Evolutionary conservation across 2,329 filamentous ascomycete genomes (phyloP).

Genomic region (Passalora sequoiae): DNA sequence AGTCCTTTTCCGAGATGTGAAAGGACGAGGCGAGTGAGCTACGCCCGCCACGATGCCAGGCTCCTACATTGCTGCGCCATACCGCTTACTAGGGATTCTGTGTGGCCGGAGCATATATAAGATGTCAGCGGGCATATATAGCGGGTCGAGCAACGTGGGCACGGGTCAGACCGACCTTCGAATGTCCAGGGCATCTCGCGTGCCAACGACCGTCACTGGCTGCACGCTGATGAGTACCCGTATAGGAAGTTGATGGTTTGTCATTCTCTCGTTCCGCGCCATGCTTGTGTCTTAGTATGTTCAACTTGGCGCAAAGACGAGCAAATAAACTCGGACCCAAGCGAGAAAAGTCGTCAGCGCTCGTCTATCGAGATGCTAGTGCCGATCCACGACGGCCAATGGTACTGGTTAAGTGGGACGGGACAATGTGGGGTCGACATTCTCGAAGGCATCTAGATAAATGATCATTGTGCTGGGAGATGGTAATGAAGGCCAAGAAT

Average conservation of each 20-base stretch:
- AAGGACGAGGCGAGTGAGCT: slow-evolving; percentile 11
- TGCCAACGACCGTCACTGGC: slow-evolving; percentile 1
- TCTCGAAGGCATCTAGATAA: background rate
- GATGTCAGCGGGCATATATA: slow-evolving; percentile 16
- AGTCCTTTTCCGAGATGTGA: slow-evolving; percentile 13
- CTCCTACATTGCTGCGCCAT: slow-evolving; percentile 13
- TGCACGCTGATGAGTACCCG: slow-evolving; percentile 9
- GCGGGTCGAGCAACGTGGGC: slow-evolving; percentile 12
- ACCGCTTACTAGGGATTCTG: slow-evolving; percentile 12
- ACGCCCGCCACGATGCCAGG: slow-evolving; percentile 14
- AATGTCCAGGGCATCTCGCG: slow-evolving; percentile 5
- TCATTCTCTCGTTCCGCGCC: background rate
- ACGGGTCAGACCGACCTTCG: slow-evolving; percentile 3
- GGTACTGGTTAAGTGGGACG: background rate
- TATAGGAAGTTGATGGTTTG: slow-evolving; percentile 5
- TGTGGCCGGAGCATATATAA: slow-evolving; percentile 16
- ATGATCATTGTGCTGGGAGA: background rate
- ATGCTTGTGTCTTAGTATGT: background rate
- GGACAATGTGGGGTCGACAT: background rate
- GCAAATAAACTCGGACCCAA: slow-evolving; percentile 19
- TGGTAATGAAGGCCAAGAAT: background rate
- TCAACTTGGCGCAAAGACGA: background rate
- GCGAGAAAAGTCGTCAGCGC: slow-evolving; percentile 21
- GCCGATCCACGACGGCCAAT: slow-evolving; percentile 18
- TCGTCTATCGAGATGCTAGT: slow-evolving; percentile 23